These are phyloP conservation scores for Polyporus arcularius DNA, from an alignment of 768 basidiomycete species.

Conservation along the genomic window DNA sequence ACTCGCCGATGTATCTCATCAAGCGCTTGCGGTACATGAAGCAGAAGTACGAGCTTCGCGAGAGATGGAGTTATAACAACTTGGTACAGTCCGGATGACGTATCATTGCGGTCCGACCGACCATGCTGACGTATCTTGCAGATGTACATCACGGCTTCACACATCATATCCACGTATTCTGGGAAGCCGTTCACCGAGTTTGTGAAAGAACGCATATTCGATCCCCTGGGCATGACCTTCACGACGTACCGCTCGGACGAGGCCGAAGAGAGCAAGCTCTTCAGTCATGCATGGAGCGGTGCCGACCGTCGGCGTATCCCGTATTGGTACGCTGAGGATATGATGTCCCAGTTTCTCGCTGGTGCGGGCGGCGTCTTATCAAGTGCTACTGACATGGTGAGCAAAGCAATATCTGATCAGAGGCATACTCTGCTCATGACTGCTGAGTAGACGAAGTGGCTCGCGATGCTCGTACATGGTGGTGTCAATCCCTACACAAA, in stretches of 20 bases:
- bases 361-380: constrained; percentile 47
- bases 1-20: constrained; percentile 29
- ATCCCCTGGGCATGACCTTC: constrained; percentile 41
- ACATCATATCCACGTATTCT: constrained; percentile 37
- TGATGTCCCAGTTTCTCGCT: constrained; percentile 26
- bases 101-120: background rate
- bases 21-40: constrained; percentile 31
- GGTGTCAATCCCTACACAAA: constrained; percentile 35
- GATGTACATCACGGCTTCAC: constrained; percentile 40
- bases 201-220: constrained; percentile 42
- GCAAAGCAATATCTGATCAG: constrained; percentile 5
- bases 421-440: background rate
- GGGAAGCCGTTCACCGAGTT: constrained; percentile 39
- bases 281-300: constrained; percentile 35
- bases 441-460: constrained; percentile 41
- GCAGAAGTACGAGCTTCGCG: constrained; percentile 37
- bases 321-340: constrained; percentile 31
- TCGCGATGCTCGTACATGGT: constrained; percentile 34
- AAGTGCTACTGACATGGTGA: constrained; percentile 42
- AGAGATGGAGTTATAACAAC: constrained; percentile 43
- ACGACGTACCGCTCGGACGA: constrained; percentile 40
- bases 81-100: constrained; percentile 23
- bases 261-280: constrained; percentile 34
- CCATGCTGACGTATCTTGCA: constrained; percentile 14
- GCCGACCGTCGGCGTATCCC: constrained; percentile 36